Base-by-base conservation (phyloP, 106 monocot genomes). In the Allium cepa region DNA sequence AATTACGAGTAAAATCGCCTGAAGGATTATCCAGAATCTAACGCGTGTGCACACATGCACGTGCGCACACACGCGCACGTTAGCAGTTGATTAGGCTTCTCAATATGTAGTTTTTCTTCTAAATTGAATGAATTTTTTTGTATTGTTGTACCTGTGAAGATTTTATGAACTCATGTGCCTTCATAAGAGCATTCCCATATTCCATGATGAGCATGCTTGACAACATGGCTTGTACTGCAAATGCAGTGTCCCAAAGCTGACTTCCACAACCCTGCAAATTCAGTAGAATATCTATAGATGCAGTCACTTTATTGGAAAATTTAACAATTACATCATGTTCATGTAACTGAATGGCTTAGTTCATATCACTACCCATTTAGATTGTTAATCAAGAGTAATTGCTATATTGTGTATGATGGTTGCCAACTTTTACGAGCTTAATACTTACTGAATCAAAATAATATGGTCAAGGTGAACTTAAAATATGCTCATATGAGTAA, bases 81-180 rank as follows among this genome's bases (percentile, higher is more conserved):
- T 49, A 36, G 11, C 26, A 9, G 9, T 49, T 17, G n/a, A 26
- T 66, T 66, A 66, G 65, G 26, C 26, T 8, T 13, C 50, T 15
- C 17, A 50, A 1, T 22, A 18, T 50, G 4, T 50, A 26, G 4
- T 50, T 50, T 63, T 63, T 9, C 46, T 36, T 36, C 63, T 0
- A 66, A 50, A 66, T 50, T 50, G 50, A 66, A 12, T 2, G 17
- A 26, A n/a, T 7, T 66, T 66, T 0, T 47, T 36, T 36, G 15
- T 66, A 49, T 15, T 15, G 26, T 17, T 11, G 17, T 48, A 80
- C 80, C 81, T 85, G 85, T 16, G 85, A 71, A 13, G 16, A n/a
- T 70, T 85, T 85, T 63, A 85, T 75, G 72, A 75, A 85, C 14
- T 77, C 60, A 53, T 85, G 85, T 55, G 85, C 81, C 60, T 81